Evolutionary conservation across 1,284 basidiomycete genomes (phyloP).

Genomic region (Cerrena zonata): DNA sequence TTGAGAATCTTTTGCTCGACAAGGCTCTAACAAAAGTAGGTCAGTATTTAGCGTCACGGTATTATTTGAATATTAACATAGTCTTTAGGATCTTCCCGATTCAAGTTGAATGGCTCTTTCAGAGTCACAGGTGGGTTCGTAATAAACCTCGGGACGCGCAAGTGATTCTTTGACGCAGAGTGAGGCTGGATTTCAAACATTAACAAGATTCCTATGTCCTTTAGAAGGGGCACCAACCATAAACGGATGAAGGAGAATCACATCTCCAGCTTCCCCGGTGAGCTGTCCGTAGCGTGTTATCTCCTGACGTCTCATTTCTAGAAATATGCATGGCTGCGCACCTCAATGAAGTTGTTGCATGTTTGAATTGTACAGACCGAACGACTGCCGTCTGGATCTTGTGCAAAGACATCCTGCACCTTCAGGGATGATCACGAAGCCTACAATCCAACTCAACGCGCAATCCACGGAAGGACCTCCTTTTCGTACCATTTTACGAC

Average conservation of each 20-base stretch:
- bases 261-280: conserved; percentile 33
- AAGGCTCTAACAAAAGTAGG: conserved; percentile 3
- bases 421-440: conserved; percentile 27
- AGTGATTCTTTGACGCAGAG: conserved; percentile 32
- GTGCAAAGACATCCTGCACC: conserved; percentile 19
- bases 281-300: conserved; percentile 14
- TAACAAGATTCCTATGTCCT: background rate
- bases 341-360: conserved; percentile 28
- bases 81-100: conserved; percentile 27
- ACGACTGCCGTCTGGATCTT: conserved; percentile 25
- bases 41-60: background rate
- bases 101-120: conserved; percentile 32
- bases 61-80: conserved; percentile 15
- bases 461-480: conserved; percentile 3
- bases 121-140: conserved; percentile 36
- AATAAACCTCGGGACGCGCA: conserved; percentile 32
- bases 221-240: conserved; percentile 19
- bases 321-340: conserved; percentile 6
- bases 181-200: conserved; percentile 20
- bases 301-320: no score
- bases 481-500: conserved; percentile 26
- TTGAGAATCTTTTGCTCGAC: conserved; percentile 8
- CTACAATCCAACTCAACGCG: conserved; percentile 10
- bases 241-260: conserved; percentile 35
- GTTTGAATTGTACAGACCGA: conserved; percentile 22